A percentile compares a stretch with the other conserved stretches of the same genome.
Conservation (phyloP, 495 filamentous ascomycete genomes). For the Terfezia boudieri region DNA sequence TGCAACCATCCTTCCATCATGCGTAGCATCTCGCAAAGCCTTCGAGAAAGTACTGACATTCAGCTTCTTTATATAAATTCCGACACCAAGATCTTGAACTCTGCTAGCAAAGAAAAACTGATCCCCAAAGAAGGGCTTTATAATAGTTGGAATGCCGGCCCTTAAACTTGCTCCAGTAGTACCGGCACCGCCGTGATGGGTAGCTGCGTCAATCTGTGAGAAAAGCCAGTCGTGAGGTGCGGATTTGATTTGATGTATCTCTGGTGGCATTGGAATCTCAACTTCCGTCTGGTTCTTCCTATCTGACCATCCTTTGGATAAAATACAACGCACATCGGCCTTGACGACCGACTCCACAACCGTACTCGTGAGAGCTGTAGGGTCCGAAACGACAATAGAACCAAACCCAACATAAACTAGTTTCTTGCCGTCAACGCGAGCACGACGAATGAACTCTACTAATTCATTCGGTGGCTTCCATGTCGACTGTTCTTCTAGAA, state of each 20-base stretch:
- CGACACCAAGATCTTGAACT: conserved; percentile 80
- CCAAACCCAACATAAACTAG: conserved; percentile 94
- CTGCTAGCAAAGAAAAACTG: conserved; percentile 87
- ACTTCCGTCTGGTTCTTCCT: conserved; percentile 31
- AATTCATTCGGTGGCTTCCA: conserved; percentile 62
- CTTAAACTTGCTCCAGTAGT: conserved; percentile 87
- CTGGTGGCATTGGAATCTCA: conserved; percentile 53
- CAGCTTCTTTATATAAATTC: conserved; percentile 70
- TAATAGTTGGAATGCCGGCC: conserved; percentile 79
- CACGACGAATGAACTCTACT: conserved; percentile 53
- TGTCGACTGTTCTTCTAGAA: conserved; percentile 45
- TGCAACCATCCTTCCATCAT: conserved; percentile 67
- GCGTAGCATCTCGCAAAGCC: conserved; percentile 79
- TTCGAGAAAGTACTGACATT: conserved; percentile 61
- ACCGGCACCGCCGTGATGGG: conserved; percentile 83
- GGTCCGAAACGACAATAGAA: conserved; percentile 84
- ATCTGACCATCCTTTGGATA: conserved; percentile 99
- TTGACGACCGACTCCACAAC: conserved; percentile 78
- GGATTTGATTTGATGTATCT: conserved; percentile 69
- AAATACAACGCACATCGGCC: conserved; percentile 82
- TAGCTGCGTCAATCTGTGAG: conserved; percentile 76
- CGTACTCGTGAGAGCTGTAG: conserved; percentile 63
- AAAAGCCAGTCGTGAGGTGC: conserved; percentile 97
- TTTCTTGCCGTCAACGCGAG: conserved; percentile 63
- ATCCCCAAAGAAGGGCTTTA: conserved; percentile 94